phyloP scores from a whole-genome alignment of 169 alveolate genomes.

The Babesia bovis region DNA sequence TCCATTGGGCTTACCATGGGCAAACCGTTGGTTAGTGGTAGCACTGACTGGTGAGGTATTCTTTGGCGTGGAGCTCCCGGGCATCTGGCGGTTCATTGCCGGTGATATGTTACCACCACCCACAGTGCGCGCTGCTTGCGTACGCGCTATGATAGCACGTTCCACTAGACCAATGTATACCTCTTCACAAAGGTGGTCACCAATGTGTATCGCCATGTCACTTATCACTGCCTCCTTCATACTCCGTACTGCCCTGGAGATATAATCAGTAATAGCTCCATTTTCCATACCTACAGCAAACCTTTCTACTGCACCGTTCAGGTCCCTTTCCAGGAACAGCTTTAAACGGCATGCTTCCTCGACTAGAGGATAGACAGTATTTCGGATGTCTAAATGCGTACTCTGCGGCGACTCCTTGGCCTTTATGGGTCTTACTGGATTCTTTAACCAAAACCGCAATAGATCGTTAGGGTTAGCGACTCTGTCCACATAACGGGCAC shows the following conservation, averaged over 20 bases:
- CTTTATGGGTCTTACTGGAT: not conserved
- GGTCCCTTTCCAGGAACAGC: conserved; percentile 45
- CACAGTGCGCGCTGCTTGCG: conserved; percentile 2
- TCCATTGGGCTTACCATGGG: no score
- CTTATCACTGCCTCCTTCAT: conserved; percentile 10
- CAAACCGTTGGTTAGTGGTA: no score
- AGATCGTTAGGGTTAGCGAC: conserved; percentile 81
- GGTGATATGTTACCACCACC: conserved; percentile 17
- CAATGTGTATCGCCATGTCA: conserved; percentile 17
- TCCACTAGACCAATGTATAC: conserved; percentile 25
- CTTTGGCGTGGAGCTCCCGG: no score
- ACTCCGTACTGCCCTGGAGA: conserved; percentile 13
- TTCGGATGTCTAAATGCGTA: not conserved
- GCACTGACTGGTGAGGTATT: no score
- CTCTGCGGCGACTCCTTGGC: not conserved
- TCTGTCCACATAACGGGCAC: conserved; percentile 54
- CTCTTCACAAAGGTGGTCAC: conserved; percentile 48
- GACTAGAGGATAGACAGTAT: conserved; percentile 24
- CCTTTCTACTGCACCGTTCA: conserved; percentile 50
- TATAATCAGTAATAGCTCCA: conserved; percentile 36
- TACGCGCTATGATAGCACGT: conserved; percentile 12
- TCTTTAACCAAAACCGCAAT: conserved; percentile 65
- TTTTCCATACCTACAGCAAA: conserved; percentile 53
- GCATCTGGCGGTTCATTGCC: no score
- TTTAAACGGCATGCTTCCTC: conserved; percentile 28